A percentile compares a stretch with the other conserved stretches of the same genome.
phyloP scores from a whole-genome alignment of 345 rosid genomes.

The Dipteronia sinensis region DNA sequence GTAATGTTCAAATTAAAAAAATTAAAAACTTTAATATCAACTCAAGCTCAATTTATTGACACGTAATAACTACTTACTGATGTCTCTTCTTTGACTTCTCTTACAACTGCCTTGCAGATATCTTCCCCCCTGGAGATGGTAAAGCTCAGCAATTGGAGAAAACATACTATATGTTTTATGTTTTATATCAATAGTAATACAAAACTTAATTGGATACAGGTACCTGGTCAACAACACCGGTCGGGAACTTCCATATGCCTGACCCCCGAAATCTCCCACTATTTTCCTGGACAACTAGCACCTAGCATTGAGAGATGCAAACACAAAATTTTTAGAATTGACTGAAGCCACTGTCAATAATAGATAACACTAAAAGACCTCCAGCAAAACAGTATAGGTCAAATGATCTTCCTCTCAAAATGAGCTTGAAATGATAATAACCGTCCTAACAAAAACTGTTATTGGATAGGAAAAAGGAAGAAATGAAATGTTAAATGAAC shows the following conservation, averaged over 20 bases:
- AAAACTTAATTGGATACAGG: not conserved
- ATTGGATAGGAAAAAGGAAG: not conserved
- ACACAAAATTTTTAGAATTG: not conserved
- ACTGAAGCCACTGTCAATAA: not conserved
- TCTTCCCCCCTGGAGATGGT: constrained; percentile 74
- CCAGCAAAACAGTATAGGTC: not conserved
- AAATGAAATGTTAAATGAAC: not conserved
- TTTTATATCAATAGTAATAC: not conserved
- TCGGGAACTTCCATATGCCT: constrained; percentile 87
- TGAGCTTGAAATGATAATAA: constrained; percentile 6
- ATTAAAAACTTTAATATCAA: not conserved
- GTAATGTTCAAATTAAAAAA: not conserved
- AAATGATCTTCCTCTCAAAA: not conserved
- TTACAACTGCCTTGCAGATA: constrained; percentile 65
- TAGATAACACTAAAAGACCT: not conserved
- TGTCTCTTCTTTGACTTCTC: constrained; percentile 97
- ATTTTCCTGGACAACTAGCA: constrained; percentile 84
- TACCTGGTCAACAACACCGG: constrained; percentile 85
- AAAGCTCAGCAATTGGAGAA: constrained; percentile 5
- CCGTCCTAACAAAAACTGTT: not conserved
- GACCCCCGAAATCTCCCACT: constrained; percentile 52
- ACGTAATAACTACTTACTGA: constrained; percentile 51
- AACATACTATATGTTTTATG: not conserved
- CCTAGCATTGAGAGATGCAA: constrained; percentile 35
- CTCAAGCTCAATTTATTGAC: not conserved